Base-by-base conservation (phyloP, 1,139 yeast species). In the Geotrichum reessii region DNA sequence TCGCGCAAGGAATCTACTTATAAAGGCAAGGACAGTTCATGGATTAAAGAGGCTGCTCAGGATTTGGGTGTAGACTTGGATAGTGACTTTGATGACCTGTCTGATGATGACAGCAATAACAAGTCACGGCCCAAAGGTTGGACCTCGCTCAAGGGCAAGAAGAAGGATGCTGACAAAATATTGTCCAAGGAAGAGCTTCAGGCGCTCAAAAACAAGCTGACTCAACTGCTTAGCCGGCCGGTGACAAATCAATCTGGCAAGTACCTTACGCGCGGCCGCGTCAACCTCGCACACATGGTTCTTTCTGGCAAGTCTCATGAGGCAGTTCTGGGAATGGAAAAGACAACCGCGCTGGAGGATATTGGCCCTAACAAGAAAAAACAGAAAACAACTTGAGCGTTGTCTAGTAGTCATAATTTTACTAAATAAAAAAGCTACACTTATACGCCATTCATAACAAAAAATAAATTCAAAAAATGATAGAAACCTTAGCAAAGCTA, bases 11-110 rank as follows among this genome's bases (percentile, higher is more conserved):
- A 85, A 0, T 75, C 81, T 12, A 78, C 83, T 12, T 81, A 87
- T 2, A 75, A 84, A 52, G 80, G 81, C 47, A 89, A 90, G 67
- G 95, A 88, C 65, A 83, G 82, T 59, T 78, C 82, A 28, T 92
- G 98, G 97, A 77, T 91, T 60, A 81, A 82, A 61, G 85, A 90
- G 69, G 97, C 97, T 0, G 99, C 98, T 0, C 95, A 87, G 56
- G 99, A 93, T 59, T 78, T 95, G 58, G 99, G 97, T 4, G 75
- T 92, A 40, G 95, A 87, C 50, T 47, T 71, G 4, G 90, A 84
- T 64, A 95, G 87, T 69, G 87, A 83, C 61, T 58, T 66, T 25
- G 69, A 60, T 33, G 59, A 63, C 24, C 56, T 62, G 37, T 52
- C 59, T 25, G 60, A 53, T 42, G 95, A 87, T 69, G 86, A 82